These are phyloP conservation scores for Myxozyma sirexii DNA, from an alignment of 805 yeast genomes.

Conservation along the genomic window DNA sequence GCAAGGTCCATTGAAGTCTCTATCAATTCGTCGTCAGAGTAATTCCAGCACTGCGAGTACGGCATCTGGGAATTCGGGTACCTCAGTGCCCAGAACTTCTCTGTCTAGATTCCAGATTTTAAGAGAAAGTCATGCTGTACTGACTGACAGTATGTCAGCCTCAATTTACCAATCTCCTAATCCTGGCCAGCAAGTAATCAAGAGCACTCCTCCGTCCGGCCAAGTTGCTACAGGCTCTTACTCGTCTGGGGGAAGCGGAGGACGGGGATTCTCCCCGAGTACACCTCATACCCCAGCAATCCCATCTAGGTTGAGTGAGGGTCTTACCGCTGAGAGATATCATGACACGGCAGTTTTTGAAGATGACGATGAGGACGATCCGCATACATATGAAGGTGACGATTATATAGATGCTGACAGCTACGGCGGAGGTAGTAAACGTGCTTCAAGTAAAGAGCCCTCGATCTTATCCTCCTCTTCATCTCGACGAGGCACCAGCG, in stretches of 20 bases:
- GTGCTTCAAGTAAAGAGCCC: background rate
- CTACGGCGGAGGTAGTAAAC: background rate
- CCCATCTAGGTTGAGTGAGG: slow-evolving; percentile 45
- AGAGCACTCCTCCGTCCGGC: slow-evolving; percentile 7
- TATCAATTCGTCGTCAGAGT: slow-evolving; percentile 30
- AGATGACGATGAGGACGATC: slow-evolving; percentile 27
- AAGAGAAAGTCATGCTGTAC: slow-evolving; percentile 40
- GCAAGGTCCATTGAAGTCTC: slow-evolving; percentile 54
- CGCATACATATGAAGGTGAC: slow-evolving; percentile 8
- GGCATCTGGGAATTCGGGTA: background rate
- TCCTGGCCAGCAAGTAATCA: background rate
- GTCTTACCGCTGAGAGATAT: slow-evolving; percentile 35
- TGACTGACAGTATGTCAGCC: slow-evolving; percentile 44
- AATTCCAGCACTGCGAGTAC: background rate
- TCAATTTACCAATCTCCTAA: slow-evolving; percentile 21
- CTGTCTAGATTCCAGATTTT: slow-evolving; percentile 43
- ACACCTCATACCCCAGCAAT: slow-evolving; percentile 41
- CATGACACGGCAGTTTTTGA: slow-evolving; percentile 32
- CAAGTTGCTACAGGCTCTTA: slow-evolving; percentile 12
- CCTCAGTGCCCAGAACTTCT: slow-evolving; percentile 23
- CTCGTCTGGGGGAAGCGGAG: slow-evolving; percentile 18
- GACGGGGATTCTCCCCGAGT: slow-evolving; percentile 25
- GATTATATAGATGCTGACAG: background rate
- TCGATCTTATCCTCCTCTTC: background rate
- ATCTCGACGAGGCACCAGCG: slow-evolving; percentile 3